A percentile compares a stretch with the other conserved stretches of the same genome.
These are phyloP conservation scores for Dendryphion nanum DNA, from an alignment of 2,329 filamentous ascomycete genomes.

Conservation along the genomic window DNA sequence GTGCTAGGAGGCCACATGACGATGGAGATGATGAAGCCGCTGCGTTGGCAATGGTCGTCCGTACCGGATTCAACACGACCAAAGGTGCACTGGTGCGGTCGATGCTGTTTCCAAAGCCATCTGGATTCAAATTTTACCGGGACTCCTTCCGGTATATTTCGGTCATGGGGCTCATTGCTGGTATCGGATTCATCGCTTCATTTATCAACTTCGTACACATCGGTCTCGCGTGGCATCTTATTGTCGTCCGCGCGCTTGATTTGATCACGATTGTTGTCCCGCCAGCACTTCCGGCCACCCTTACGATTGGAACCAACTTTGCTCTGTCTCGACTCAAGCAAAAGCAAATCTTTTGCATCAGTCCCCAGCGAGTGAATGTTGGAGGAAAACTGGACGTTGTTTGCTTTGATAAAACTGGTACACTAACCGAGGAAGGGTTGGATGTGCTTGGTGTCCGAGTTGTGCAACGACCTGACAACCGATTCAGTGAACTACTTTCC, in stretches of 20 bases:
- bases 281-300: conserved; percentile 86
- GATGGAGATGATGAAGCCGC: conserved; percentile 86
- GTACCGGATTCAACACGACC: conserved; percentile 96
- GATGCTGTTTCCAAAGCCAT: conserved; percentile 98
- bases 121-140: conserved; percentile 96
- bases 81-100: conserved; percentile 94
- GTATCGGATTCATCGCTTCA: conserved; percentile 84
- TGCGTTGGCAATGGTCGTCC: conserved; percentile 84
- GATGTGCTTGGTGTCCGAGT: conserved; percentile 88
- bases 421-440: conserved; percentile 90
- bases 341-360: conserved; percentile 95
- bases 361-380: conserved; percentile 93
- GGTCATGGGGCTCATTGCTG: conserved; percentile 87
- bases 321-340: conserved; percentile 81
- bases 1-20: conserved; percentile 83
- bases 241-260: conserved; percentile 88
- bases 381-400: conserved; percentile 94
- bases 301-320: conserved; percentile 96
- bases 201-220: conserved; percentile 91
- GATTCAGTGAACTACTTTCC: conserved; percentile 74
- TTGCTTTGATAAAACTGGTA: conserved; percentile 99
- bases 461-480: conserved; percentile 61
- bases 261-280: conserved; percentile 97
- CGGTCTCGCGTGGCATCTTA: conserved; percentile 80
- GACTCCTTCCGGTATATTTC: conserved; percentile 98